Percentiles rank a stretch among this genome's conserved stretches.
phyloP scores from a whole-genome alignment of 441 rosid species.

The Populus hybrid region DNA sequence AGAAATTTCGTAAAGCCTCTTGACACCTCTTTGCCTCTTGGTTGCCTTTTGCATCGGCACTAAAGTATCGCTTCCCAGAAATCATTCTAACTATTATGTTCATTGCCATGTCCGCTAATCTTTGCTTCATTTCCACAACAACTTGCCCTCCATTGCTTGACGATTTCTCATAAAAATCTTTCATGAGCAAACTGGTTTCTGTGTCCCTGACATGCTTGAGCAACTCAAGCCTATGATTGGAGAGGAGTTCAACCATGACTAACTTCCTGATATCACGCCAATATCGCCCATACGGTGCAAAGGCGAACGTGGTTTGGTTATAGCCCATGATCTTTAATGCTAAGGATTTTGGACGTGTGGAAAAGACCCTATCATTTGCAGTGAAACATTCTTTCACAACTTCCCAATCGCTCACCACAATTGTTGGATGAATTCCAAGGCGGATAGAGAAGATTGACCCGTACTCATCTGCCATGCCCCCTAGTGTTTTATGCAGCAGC shows the following conservation, averaged over 20 bases:
- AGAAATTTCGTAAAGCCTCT: conserved; percentile 24
- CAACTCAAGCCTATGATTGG: conserved; percentile 32
- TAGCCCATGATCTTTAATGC: conserved; percentile 35
- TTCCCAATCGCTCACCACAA: conserved; percentile 41
- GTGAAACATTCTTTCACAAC: conserved; percentile 44
- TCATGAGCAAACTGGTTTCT: conserved; percentile 21
- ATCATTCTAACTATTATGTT: conserved; percentile 31
- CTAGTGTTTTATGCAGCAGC: conserved; percentile 30
- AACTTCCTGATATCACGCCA: conserved; percentile 48
- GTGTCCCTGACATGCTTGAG: conserved; percentile 32
- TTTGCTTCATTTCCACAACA: conserved; percentile 32
- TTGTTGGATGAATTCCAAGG: conserved; percentile 27
- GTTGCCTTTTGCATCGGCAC: not conserved
- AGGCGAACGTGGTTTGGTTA: conserved; percentile 29
- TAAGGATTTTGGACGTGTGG: conserved; percentile 30
- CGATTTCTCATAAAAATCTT: conserved; percentile 19
- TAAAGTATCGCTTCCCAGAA: conserved; percentile 33
- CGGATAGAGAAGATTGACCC: conserved; percentile 38
- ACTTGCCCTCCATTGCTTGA: conserved; percentile 16
- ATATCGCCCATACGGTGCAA: conserved; percentile 39
- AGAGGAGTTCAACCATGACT: conserved; percentile 33
- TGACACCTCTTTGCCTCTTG: conserved; percentile 29
- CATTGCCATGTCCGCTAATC: conserved; percentile 28
- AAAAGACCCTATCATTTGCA: conserved; percentile 33
- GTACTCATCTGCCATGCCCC: conserved; percentile 34